Evolutionary conservation across 2,329 filamentous ascomycete species (phyloP), one percentile per base, ranked within the genome.

Genomic region (Didymella keratinophila): DNA sequence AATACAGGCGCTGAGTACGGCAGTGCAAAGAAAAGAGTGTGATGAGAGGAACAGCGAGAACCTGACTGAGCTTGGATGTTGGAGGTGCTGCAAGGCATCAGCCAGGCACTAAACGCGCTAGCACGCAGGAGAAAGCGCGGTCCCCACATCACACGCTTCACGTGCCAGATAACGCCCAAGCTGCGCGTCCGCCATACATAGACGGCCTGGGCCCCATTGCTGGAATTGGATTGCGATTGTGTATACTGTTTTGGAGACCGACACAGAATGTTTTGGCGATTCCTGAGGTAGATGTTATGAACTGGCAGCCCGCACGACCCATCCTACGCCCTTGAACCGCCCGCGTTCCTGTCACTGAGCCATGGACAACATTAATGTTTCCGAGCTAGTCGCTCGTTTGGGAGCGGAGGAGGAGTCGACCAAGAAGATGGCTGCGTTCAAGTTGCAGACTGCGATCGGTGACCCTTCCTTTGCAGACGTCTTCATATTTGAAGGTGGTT

Each of bases 341-440:
- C 42, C 53, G 49, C 61, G 61, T 57, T 62, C 56, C 58, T 64
- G 58, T 56, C 41, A 61, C 34, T 65, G 45, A 60, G 53, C 60
- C 60, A 86, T 86, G 84, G 84, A 86, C 57, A 82, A 77, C 70
- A 76, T 83, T 71, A 83, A 83, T 71, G 78, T 87, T 60, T 77
- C 83, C 46, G 84, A 87, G 65, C 78, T 88, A 65, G 83, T 88
- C 59, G 80, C 83, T 62, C 82, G 85, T 51, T 79, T 89, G 58
- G 81, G 83, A 43, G 85, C 84, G 66, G 83, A 86, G 56, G 86
- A 97, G 79, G 95, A 99, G 83, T 93, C 92, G 56, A 89, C 92
- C 68, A 92, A 93, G 73, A 99, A 99, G 79, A 97, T 98, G 92
- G 95, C 95, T 60, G 95, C 96, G 61, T 99, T 99, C 86, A 97